Conservation (phyloP, 1,284 basidiomycete species). For the Veloboletus limbatus region DNA sequence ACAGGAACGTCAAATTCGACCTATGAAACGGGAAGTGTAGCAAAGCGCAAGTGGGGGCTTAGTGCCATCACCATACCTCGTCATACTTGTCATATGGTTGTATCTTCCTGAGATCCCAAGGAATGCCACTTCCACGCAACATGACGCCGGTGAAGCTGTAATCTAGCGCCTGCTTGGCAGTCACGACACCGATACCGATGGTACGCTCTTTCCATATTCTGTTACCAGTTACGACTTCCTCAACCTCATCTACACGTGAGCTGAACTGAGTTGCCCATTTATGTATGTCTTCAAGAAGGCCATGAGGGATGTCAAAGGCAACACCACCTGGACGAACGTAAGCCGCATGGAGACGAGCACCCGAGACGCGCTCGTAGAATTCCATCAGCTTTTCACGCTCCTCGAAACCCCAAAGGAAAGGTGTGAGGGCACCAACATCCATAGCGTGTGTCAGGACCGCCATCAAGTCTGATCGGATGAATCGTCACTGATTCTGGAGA, state of each 20-base stretch:
- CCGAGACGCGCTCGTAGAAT: constrained; percentile 99
- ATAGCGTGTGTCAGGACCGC: constrained; percentile 93
- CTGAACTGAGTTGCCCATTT: constrained; percentile 97
- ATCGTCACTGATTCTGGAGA: constrained; percentile 1
- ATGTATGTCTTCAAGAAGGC: constrained; percentile 95
- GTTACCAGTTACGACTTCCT: constrained; percentile 97
- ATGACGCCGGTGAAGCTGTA: constrained; percentile 98
- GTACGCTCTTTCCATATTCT: constrained; percentile 98
- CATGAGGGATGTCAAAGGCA: constrained; percentile 96
- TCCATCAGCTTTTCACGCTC: constrained; percentile 99
- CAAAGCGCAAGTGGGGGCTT: no score
- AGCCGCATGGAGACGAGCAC: constrained; percentile 96
- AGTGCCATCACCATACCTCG: constrained; percentile 51
- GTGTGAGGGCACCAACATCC: constrained; percentile 97
- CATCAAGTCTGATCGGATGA: constrained; percentile 74
- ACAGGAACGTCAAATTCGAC: constrained; percentile 98
- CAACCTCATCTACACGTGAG: constrained; percentile 92
- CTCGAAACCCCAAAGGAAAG: constrained; percentile 99
- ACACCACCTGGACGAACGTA: constrained; percentile 98
- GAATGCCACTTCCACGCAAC: constrained; percentile 90
- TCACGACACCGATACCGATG: constrained; percentile 87
- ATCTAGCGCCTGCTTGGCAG: constrained; percentile 89
- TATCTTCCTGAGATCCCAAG: constrained; percentile 94
- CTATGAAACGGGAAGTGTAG: constrained; percentile 32
- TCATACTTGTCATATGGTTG: constrained; percentile 97